Percentiles rank a stretch among this genome's conserved stretches.
phyloP scores from a whole-genome alignment of 306 rosid genomes.

The Cicer arietinum region DNA sequence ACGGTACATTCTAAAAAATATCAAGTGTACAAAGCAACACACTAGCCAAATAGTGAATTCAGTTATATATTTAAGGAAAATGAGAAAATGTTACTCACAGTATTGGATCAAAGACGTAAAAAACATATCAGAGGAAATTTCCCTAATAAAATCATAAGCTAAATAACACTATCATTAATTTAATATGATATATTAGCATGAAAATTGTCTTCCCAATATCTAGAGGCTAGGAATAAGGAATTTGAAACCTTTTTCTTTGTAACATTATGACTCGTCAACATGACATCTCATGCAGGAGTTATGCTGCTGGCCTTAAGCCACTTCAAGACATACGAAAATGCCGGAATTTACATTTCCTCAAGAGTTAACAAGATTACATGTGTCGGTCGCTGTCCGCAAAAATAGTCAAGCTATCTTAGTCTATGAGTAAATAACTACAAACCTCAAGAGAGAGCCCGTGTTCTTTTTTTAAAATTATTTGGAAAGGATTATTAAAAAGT shows the following conservation, averaged over 20 bases:
- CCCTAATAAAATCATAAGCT: not conserved
- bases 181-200: not conserved
- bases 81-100: not conserved
- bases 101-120: not conserved
- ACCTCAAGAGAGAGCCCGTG: not conserved
- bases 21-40: not conserved
- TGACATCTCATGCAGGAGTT: conserved; percentile 22
- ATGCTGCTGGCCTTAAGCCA: not conserved
- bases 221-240: not conserved
- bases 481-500: not conserved
- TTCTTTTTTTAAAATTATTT: not conserved
- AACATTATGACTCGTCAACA: conserved; percentile 1
- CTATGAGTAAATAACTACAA: conserved; percentile 37
- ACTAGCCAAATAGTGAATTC: not conserved
- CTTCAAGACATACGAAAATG: conserved; percentile 20
- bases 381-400: conserved; percentile 8
- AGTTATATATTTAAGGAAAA: not conserved
- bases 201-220: not conserved
- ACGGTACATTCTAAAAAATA: not conserved
- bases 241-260: not conserved
- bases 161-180: not conserved
- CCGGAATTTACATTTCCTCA: conserved; percentile 29
- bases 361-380: conserved; percentile 18
- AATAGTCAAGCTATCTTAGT: conserved; percentile 27
- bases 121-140: not conserved